phyloP scores from a whole-genome alignment of 371 early-diverging fungal genomes.

The Mucor saturninus region DNA sequence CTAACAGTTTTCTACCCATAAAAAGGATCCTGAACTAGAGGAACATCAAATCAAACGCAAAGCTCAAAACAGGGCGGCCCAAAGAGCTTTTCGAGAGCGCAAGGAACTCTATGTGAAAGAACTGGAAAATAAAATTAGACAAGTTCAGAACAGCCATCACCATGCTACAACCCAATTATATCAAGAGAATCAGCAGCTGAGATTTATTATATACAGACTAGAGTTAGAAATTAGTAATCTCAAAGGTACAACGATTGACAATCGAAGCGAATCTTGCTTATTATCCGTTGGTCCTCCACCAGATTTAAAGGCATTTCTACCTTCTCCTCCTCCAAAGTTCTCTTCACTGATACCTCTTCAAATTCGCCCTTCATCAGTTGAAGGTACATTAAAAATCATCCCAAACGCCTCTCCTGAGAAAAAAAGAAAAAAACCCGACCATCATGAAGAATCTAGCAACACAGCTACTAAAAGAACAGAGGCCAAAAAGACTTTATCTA shows the following conservation, averaged over 20 bases:
- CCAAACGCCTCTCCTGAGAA: neutral
- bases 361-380: conserved; percentile 14
- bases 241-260: conserved; percentile 42
- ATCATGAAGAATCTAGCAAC: neutral
- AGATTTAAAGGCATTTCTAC: conserved; percentile 4
- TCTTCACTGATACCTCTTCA: conserved; percentile 9
- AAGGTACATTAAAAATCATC: neutral
- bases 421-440: neutral
- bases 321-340: neutral
- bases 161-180: conserved; percentile 32
- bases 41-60: conserved; percentile 53
- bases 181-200: conserved; percentile 46
- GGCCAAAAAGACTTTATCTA: neutral
- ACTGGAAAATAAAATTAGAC: conserved; percentile 65
- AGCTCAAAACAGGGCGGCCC: conserved; percentile 73
- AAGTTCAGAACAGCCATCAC: conserved; percentile 54
- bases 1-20: neutral
- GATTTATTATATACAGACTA: conserved; percentile 36
- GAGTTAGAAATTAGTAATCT: conserved; percentile 39
- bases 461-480: neutral
- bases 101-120: conserved; percentile 63
- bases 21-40: conserved; percentile 10
- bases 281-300: neutral
- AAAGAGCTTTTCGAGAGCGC: conserved; percentile 71
- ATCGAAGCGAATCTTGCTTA: conserved; percentile 2